A percentile compares a stretch with the other conserved stretches of the same genome.
Conservation (phyloP, 352 stramenopile genomes). For the Pythium rishiriense region DNA sequence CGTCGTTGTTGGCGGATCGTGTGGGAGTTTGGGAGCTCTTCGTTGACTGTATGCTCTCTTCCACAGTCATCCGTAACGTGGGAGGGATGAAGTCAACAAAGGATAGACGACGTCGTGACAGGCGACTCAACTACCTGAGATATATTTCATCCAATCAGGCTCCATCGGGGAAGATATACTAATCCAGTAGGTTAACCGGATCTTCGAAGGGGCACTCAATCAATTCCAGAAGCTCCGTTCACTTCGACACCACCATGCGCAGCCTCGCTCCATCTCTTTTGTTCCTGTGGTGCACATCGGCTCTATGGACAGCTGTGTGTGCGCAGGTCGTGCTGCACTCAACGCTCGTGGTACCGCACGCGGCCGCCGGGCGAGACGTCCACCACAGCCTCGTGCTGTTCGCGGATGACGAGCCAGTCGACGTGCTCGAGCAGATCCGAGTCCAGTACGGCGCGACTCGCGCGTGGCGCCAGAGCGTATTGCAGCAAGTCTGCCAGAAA, state of each 20-base stretch:
- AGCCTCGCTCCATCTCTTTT: too few relatives aligned
- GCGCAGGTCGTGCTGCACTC: conserved; percentile 25
- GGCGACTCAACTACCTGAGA: conserved; percentile 3
- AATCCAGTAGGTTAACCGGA: conserved; percentile 9
- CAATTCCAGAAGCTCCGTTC: conserved; percentile 9
- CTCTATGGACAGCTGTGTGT: background rate
- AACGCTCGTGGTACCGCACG: conserved; percentile 16
- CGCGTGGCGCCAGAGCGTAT: conserved; percentile 18
- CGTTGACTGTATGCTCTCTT: conserved; percentile 11
- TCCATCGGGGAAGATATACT: background rate
- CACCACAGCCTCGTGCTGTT: conserved; percentile 25
- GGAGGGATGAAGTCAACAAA: background rate
- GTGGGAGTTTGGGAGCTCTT: background rate
- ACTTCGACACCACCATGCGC: background rate
- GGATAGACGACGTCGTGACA: conserved; percentile 11
- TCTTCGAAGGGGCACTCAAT: conserved; percentile 13
- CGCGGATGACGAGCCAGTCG: conserved; percentile 27
- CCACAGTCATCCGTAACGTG: background rate
- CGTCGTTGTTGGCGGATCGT: conserved; percentile 26
- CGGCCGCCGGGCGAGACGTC: background rate
- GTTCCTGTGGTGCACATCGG: background rate
- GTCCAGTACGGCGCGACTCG: conserved; percentile 12
- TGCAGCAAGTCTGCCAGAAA: conserved; percentile 20
- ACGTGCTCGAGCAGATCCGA: conserved; percentile 29
- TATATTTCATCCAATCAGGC: conserved; percentile 17